Evolutionary conservation across 345 rosid species (phyloP).

Genomic region (Camelina laxa): DNA sequence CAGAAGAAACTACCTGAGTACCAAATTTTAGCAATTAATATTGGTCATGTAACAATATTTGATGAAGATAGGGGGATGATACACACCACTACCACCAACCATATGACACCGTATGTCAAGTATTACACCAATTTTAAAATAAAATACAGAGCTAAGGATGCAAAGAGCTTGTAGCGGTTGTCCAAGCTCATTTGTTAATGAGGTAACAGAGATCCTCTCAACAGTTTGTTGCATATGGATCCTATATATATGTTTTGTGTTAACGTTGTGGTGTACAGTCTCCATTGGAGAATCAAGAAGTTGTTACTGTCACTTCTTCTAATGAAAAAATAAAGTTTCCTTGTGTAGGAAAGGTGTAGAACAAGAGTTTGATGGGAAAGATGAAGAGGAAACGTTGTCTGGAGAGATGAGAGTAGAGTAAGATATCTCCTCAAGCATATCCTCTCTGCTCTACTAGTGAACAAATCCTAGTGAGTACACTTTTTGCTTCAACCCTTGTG

Average conservation of each 20-base stretch:
- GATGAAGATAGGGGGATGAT: too few relatives aligned
- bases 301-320: neutral
- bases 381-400: conserved; percentile 56
- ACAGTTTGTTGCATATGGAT: conserved; percentile 3
- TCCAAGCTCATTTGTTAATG: conserved; percentile 96
- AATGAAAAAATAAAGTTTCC: neutral
- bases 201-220: conserved; percentile 53
- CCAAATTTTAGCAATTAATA: too few relatives aligned
- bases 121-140: too few relatives aligned
- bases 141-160: conserved; percentile 59
- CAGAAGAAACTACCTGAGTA: too few relatives aligned
- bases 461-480: conserved; percentile 28
- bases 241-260: neutral
- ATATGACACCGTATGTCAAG: too few relatives aligned
- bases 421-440: conserved; percentile 13
- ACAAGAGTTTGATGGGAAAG: conserved; percentile 79
- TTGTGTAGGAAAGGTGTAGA: conserved; percentile 84
- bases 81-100: too few relatives aligned
- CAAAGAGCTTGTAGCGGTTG: conserved; percentile 99
- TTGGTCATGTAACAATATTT: too few relatives aligned
- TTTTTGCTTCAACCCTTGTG: conserved; percentile 12
- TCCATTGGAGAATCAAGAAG: conserved; percentile 4
- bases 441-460: conserved; percentile 27
- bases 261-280: neutral
- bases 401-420: conserved; percentile 60